Evolutionary conservation across 495 filamentous ascomycete species (phyloP).

Genomic region (Beverwykella pulmonaria): DNA sequence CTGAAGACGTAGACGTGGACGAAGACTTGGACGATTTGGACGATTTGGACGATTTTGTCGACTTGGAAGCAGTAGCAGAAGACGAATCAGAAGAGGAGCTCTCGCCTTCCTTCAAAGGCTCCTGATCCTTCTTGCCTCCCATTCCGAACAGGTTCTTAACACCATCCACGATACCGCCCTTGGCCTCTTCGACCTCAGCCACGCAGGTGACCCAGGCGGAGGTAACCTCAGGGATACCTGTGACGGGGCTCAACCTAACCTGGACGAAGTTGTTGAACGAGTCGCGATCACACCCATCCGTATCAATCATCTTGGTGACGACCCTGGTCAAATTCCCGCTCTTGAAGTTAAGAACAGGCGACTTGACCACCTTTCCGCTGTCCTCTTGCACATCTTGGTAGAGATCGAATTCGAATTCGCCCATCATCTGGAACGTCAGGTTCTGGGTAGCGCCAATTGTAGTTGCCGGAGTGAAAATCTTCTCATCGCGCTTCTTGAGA

Average conservation of each 20-base stretch:
- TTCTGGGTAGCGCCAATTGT: constrained; percentile 80
- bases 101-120: constrained; percentile 68
- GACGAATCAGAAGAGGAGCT: constrained; percentile 41
- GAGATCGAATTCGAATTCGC: constrained; percentile 81
- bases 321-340: constrained; percentile 85
- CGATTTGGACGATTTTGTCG: constrained; percentile 53
- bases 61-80: constrained; percentile 42
- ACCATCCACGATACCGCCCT: constrained; percentile 80
- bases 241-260: constrained; percentile 67
- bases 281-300: constrained; percentile 70
- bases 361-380: constrained; percentile 52
- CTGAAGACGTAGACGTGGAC: constrained; percentile 49
- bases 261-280: constrained; percentile 81
- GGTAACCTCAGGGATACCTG: constrained; percentile 82
- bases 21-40: constrained; percentile 49
- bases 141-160: constrained; percentile 96
- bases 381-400: constrained; percentile 65
- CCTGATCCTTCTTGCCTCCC: constrained; percentile 83
- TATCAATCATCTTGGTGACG: constrained; percentile 71
- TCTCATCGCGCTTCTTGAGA: constrained; percentile 66
- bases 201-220: constrained; percentile 82
- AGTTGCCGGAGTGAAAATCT: constrained; percentile 79
- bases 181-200: constrained; percentile 67
- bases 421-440: constrained; percentile 80
- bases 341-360: constrained; percentile 58